Percentiles rank a stretch among this genome's conserved stretches.
These are phyloP conservation scores for Linnemannia elongata DNA, from an alignment of 192 early-diverging fungal genomes.

Conservation along the genomic window DNA sequence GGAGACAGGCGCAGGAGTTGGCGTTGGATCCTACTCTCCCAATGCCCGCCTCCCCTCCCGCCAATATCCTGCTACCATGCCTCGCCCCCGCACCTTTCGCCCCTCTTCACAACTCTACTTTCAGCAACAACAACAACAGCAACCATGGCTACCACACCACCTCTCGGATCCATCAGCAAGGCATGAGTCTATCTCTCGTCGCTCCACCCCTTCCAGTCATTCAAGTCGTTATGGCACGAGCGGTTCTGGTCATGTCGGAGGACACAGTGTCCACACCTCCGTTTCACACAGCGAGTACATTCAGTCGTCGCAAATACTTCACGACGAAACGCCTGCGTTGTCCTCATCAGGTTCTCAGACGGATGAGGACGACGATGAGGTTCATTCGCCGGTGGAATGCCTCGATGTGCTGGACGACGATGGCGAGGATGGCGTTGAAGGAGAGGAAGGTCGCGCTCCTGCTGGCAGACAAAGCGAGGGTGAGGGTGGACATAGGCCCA, in stretches of 20 bases:
- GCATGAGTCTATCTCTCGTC: not conserved
- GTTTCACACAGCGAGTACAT: constrained; percentile 20
- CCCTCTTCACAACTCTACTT: constrained; percentile 2
- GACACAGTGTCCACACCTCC: constrained; percentile 19
- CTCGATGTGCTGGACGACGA: constrained; percentile 20
- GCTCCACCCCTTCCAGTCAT: not conserved
- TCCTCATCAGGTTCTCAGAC: constrained; percentile 41
- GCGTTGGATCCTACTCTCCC: not conserved
- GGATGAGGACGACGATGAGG: constrained; percentile 29
- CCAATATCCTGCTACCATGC: constrained; percentile 13
- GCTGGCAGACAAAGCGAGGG: not conserved
- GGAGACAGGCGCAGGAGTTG: not conserved
- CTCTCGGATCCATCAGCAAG: constrained; percentile 1
- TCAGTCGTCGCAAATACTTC: constrained; percentile 20
- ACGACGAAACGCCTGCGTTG: constrained; percentile 36
- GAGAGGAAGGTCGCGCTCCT: not conserved
- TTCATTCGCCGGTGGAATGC: constrained; percentile 17
- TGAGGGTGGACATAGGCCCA: constrained; percentile 6
- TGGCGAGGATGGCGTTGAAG: not conserved
- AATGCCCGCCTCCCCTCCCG: not conserved
- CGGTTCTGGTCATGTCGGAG: not conserved
- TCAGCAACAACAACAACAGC: not conserved
- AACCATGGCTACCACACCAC: constrained; percentile 4
- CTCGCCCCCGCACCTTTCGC: constrained; percentile 6
- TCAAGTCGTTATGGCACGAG: not conserved